Percentiles rank a stretch among this genome's conserved stretches.
Conservation (phyloP, 257 asterid species). For the Rehmannia glutinosa region DNA sequence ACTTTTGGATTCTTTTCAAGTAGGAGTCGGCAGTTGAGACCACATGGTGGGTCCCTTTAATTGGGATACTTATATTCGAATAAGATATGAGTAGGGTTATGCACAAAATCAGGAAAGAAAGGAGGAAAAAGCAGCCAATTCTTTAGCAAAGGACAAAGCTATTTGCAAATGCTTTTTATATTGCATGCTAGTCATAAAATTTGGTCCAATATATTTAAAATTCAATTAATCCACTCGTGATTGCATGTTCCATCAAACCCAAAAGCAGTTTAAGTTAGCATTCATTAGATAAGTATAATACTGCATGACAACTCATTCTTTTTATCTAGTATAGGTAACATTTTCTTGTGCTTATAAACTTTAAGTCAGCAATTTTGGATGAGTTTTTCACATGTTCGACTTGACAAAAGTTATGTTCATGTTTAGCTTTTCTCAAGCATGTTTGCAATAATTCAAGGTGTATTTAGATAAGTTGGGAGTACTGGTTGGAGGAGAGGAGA, state of each 20-base stretch:
- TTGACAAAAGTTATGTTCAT: not conserved
- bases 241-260: not conserved
- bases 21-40: too few species aligned
- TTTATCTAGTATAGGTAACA: too few species aligned
- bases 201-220: not conserved
- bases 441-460: not conserved
- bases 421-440: not conserved
- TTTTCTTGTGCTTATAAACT: not conserved
- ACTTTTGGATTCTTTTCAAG: too few species aligned
- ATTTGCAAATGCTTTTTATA: not conserved
- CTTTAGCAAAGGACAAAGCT: not conserved
- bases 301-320: not conserved
- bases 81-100: too few species aligned
- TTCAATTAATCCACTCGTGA: not conserved
- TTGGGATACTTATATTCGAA: too few species aligned
- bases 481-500: too few species aligned
- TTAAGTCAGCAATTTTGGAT: not conserved
- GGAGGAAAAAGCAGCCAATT: not conserved
- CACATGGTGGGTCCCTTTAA: too few species aligned
- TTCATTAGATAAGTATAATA: not conserved
- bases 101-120: not conserved
- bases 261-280: not conserved
- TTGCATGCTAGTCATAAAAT: not conserved
- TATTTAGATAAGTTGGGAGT: too few species aligned
- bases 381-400: not conserved